Evolutionary conservation across 805 yeast genomes (phyloP).

Genomic region (Wickerhamomyces chambardii): DNA sequence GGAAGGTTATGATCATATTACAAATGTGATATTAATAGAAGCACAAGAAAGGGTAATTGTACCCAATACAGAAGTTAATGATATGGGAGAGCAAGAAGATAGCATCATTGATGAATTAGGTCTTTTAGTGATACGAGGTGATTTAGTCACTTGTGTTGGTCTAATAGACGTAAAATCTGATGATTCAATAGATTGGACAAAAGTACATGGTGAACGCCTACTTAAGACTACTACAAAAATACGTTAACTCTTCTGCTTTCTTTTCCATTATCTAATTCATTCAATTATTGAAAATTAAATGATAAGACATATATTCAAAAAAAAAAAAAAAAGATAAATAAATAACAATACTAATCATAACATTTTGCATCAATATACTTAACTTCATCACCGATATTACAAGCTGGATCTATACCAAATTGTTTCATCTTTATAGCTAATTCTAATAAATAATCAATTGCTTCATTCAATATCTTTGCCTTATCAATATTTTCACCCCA

Average conservation of each 20-base stretch:
- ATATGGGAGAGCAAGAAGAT: slow-evolving; percentile 20
- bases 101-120: slow-evolving; percentile 28
- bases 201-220: slow-evolving; percentile 15
- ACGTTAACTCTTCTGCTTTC: slow-evolving; percentile 7
- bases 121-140: slow-evolving; percentile 47
- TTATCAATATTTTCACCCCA: slow-evolving; percentile 94
- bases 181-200: slow-evolving; percentile 24
- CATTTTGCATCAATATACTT: slow-evolving; percentile 13
- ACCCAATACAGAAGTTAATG: slow-evolving; percentile 23
- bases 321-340: neutral
- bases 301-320: neutral
- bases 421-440: slow-evolving; percentile 77
- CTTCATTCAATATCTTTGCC: slow-evolving; percentile 89
- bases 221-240: slow-evolving; percentile 16
- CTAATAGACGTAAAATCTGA: slow-evolving; percentile 36
- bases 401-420: slow-evolving; percentile 49
- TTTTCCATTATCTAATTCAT: too few species aligned
- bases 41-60: slow-evolving; percentile 43
- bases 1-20: slow-evolving; percentile 57
- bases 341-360: slow-evolving; percentile 12
- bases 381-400: slow-evolving; percentile 23
- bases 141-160: slow-evolving; percentile 48
- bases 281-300: too few species aligned
- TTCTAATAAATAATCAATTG: slow-evolving; percentile 82
- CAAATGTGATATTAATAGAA: slow-evolving; percentile 46